Evolutionary conservation across 2,329 filamentous ascomycete species (phyloP).

Genomic region (Whalleya microplaca): DNA sequence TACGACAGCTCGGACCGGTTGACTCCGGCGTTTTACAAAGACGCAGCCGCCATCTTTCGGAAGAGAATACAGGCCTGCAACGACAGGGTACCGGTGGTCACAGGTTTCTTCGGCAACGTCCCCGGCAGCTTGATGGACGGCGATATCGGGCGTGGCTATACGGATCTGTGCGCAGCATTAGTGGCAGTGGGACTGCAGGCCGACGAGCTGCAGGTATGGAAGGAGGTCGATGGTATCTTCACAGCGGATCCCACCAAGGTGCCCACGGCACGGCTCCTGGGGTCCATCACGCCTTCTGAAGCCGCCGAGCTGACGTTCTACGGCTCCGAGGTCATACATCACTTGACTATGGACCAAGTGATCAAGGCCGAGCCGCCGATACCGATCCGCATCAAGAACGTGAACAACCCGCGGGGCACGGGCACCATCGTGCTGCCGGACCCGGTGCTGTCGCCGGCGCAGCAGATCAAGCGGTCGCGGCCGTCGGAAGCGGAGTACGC

Average conservation of each 20-base stretch:
- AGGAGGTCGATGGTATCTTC: conserved; percentile 97
- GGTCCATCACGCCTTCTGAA: conserved; percentile 89
- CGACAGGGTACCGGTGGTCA: conserved; percentile 75
- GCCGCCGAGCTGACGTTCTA: conserved; percentile 95
- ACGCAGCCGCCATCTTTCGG: conserved; percentile 62
- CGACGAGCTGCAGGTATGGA: conserved; percentile 94
- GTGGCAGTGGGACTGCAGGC: conserved; percentile 88
- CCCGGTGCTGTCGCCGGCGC: conserved; percentile 55
- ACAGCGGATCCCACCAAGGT: conserved; percentile 81
- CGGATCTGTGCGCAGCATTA: conserved; percentile 91
- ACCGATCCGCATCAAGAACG: conserved; percentile 88
- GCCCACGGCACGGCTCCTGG: conserved; percentile 87
- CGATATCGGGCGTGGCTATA: conserved; percentile 93
- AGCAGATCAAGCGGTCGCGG: conserved; percentile 59
- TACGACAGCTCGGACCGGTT: conserved; percentile 63
- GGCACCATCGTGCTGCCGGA: conserved; percentile 87
- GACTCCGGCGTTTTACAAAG: conserved; percentile 71
- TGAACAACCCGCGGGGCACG: conserved; percentile 79
- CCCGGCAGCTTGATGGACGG: conserved; percentile 87
- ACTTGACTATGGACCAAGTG: conserved; percentile 97
- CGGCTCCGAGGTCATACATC: conserved; percentile 95
- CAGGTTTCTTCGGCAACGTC: conserved; percentile 93
- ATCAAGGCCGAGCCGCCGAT: conserved; percentile 80
- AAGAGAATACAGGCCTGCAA: conserved; percentile 68
- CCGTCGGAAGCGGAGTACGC: conserved; percentile 45